Evolutionary conservation across 2,329 filamentous ascomycete genomes (phyloP).

Genomic region (Penicillium digitatum): DNA sequence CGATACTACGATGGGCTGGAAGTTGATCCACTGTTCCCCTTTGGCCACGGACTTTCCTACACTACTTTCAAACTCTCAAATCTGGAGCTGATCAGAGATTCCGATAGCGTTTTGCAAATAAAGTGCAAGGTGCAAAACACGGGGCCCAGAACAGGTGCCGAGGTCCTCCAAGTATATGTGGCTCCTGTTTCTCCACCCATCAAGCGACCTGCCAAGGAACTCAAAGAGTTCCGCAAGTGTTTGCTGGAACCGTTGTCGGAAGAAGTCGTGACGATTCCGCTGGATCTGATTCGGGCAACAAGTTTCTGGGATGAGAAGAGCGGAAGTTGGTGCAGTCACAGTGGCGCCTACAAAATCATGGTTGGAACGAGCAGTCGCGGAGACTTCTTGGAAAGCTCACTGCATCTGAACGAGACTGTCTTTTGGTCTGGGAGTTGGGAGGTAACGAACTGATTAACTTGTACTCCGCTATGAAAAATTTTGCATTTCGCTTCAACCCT

Average conservation of each 20-base stretch:
- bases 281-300: background rate
- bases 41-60: background rate
- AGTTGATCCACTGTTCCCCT: background rate
- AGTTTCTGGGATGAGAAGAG: background rate
- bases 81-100: background rate
- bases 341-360: background rate
- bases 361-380: background rate
- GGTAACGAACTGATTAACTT: background rate
- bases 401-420: background rate
- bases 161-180: background rate
- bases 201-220: background rate
- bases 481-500: background rate
- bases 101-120: background rate
- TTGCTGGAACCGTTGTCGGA: background rate
- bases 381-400: background rate
- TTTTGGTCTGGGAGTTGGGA: background rate
- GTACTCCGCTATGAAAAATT: background rate
- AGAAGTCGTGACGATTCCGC: background rate
- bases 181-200: background rate
- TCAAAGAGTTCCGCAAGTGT: background rate
- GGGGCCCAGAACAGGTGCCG: background rate
- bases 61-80: background rate
- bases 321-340: background rate
- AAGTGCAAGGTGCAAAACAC: background rate
- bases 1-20: background rate